phyloP scores from a whole-genome alignment of 2,329 filamentous ascomycete species.

The Neurospora crassa region DNA sequence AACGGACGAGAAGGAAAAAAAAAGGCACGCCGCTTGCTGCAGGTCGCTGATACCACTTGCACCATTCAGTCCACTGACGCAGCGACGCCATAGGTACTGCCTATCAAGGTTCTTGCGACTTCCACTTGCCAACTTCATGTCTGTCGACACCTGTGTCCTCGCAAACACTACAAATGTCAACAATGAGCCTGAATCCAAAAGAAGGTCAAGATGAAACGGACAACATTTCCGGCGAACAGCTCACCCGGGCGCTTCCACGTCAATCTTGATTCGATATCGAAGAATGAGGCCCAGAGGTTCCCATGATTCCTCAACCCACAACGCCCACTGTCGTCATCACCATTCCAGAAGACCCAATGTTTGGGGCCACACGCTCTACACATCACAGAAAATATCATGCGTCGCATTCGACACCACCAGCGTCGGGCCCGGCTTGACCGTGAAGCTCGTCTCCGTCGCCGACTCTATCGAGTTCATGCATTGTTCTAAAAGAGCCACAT shows the following conservation, averaged over 20 bases:
- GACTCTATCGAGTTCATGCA: slow-evolving; percentile 28
- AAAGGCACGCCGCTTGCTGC: background rate
- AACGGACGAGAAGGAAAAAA: background rate
- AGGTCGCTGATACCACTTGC: background rate
- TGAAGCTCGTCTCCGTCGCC: slow-evolving; percentile 23
- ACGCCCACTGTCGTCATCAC: background rate
- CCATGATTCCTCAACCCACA: slow-evolving; percentile 1
- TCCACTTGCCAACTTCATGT: background rate
- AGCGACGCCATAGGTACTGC: background rate
- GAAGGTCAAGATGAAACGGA: background rate
- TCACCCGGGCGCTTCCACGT: background rate
- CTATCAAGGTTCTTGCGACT: background rate
- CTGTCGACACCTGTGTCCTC: background rate
- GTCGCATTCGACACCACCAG: slow-evolving; percentile 31
- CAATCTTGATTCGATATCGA: background rate
- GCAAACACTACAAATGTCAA: background rate
- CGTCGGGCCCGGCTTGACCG: slow-evolving; percentile 11
- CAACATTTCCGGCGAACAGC: background rate
- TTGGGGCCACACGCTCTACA: slow-evolving; percentile 14
- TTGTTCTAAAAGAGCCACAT: slow-evolving; percentile 20
- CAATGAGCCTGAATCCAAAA: background rate
- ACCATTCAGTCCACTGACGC: background rate
- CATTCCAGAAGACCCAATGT: background rate
- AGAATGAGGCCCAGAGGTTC: background rate
- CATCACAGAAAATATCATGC: slow-evolving; percentile 38